Base-by-base conservation (phyloP, 2,329 filamentous ascomycete genomes). In the Chaetomium sp. region DNA sequence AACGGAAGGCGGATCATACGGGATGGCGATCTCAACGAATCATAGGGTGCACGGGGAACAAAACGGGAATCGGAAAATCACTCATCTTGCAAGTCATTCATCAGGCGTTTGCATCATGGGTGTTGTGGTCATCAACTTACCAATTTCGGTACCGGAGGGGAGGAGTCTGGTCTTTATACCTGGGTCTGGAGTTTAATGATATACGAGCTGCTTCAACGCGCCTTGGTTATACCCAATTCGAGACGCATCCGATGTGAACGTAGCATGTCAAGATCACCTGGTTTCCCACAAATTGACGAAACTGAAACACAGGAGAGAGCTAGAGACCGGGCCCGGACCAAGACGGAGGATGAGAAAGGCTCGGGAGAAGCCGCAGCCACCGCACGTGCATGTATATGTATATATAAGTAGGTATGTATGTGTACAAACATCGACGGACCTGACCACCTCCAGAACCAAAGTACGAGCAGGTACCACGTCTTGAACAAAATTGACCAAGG, bases 121-220 rank as follows among this genome's bases (percentile, higher is more conserved):
- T 58, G 55, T 57, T 38, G 56, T 62, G 58, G 56, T 61, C 58
- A 61, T 64, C 61, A 66, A 65, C 65, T 65, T 60, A 59, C 61
- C 62, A 62, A 32, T 59, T 60, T 57, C 53, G 58, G 61, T 57
- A 54, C 52, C 52, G 52, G 37, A 32, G 42, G 53, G 51, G n/a
- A 33, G 64, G 62, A 64, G 62, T 69, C 64, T 66, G 66, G 58
- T 46, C 19, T 65, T 62, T 62, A 45, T 52, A 43, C 52, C 35
- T 55, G 64, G 59, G 47, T 49, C 47, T 35, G 49, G 49, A 44
- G 41, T 56, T 32, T 50, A 40, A 12, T 40, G 9, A 9, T 42
- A 32, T 55, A 55, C 37, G 46, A 57, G 56, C 68, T 68, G 71
- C 71, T 74, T 74, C 71, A 74, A 74, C 71, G 69, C 71, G 65